phyloP scores from a whole-genome alignment of 2,329 filamentous ascomycete genomes.

The Apiospora arundinis region DNA sequence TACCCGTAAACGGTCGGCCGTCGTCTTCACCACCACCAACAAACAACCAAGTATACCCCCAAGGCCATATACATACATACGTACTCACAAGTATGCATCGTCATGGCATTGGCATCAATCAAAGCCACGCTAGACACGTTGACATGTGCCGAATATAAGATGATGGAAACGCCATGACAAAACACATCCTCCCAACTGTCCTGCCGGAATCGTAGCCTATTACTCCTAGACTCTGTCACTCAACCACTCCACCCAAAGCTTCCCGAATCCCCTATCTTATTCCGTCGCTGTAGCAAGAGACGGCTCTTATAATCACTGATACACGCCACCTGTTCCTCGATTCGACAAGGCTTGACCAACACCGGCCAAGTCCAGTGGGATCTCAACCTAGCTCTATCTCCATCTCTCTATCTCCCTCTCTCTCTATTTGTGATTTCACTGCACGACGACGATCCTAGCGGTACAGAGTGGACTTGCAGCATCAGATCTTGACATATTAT shows the following conservation, averaged over 20 bases:
- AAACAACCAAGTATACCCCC: slow-evolving; percentile 7
- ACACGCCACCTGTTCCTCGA: not conserved
- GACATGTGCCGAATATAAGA: slow-evolving; percentile 20
- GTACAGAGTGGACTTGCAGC: not conserved
- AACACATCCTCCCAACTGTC: slow-evolving; percentile 13
- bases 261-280: not conserved
- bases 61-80: not conserved
- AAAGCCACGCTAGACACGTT: slow-evolving; percentile 21
- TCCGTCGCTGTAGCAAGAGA: not conserved
- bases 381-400: not conserved
- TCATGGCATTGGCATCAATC: slow-evolving; percentile 19
- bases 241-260: slow-evolving; percentile 9
- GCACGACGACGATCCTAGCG: not conserved
- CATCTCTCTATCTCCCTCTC: too few species aligned
- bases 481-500: not conserved
- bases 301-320: not conserved
- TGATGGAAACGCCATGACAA: slow-evolving; percentile 18
- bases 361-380: not conserved
- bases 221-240: slow-evolving; percentile 1
- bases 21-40: not conserved
- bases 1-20: not conserved
- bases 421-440: not conserved
- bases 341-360: not conserved
- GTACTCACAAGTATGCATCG: slow-evolving; percentile 16
- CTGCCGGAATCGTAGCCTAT: slow-evolving; percentile 5